These are phyloP conservation scores for Colletotrichum lupini DNA, from an alignment of 2,329 filamentous ascomycete species.

Conservation along the genomic window DNA sequence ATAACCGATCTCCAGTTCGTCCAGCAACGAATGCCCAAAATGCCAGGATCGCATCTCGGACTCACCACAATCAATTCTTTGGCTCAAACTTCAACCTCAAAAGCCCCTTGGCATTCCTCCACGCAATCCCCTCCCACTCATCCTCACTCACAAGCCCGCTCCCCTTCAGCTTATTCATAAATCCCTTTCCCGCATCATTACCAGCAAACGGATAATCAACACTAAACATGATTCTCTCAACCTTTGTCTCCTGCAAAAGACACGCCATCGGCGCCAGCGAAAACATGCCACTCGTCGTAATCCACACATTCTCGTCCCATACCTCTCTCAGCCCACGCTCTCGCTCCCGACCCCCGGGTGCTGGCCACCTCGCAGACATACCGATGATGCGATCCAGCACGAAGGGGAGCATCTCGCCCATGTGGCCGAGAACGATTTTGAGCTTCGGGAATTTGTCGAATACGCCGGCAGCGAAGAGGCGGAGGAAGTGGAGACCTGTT, in stretches of 20 bases:
- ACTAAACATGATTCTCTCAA: constrained; percentile 64
- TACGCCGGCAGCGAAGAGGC: constrained; percentile 47
- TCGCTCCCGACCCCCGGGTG: constrained; percentile 43
- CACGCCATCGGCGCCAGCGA: constrained; percentile 58
- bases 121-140: constrained; percentile 60
- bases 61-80: neutral
- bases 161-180: constrained; percentile 58
- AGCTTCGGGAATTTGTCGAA: constrained; percentile 50
- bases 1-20: accelerated
- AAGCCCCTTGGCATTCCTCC: constrained; percentile 61
- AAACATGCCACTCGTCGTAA: constrained; percentile 67
- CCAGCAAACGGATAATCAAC: constrained; percentile 67
- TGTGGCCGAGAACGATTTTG: constrained; percentile 53
- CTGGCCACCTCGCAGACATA: constrained; percentile 32
- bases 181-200: constrained; percentile 58
- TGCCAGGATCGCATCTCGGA: no score
- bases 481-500: constrained; percentile 43
- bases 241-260: constrained; percentile 54
- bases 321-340: constrained; percentile 57
- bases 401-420: constrained; percentile 63
- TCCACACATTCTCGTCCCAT: constrained; percentile 66
- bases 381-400: constrained; percentile 59
- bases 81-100: constrained; percentile 44
- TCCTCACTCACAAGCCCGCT: constrained; percentile 61
- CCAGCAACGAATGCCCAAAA: no score